Evolutionary conservation across 805 yeast genomes (phyloP), one percentile per base, ranked within the genome.

Genomic region (Sungouiella thailandica): DNA sequence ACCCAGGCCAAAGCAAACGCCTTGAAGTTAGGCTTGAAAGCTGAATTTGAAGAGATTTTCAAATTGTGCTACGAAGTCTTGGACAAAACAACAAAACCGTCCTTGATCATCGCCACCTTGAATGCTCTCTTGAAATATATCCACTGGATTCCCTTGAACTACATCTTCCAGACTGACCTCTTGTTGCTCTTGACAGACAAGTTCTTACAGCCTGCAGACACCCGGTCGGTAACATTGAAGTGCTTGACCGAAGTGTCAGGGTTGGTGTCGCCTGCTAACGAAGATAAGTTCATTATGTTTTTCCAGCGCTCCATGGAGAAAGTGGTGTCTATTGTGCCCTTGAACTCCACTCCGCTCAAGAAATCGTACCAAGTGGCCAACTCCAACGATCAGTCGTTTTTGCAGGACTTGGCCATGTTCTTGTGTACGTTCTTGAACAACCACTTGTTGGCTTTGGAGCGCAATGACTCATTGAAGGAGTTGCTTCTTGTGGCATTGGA

Each of bases 381-480:
- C 53, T 75, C 95, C 14, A 68, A 75, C 28, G 97, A 90, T 55
- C 97, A 93, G 68, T 89, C 93, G 24, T 89, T 89, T 53, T 74
- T 93, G 48, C 96, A 93, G 62, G 96, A 93, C 66, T 74, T 93
- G 52, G 95, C 97, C 12, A 80, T 90, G 83, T 93, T 82, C 58
- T 71, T 93, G 49, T 80, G 93, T 34, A 84, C 96, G 2, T 90
- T 84, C 53, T 66, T 93, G 44, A 64, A 81, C 23, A 79, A 78
- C 55, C 96, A 93, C 58, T 72, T 83, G 41, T 40, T 62, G 16
- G 70, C 80, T 3, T 60, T 84, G 41, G 90, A 93, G 50, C 65
- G 68, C 36, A 40, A 39, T 17, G 77, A 72, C 25, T 58, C 65
- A 35, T 58, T 69, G 27, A 73, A 74, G 49, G 81, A 76, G 16